Percentiles rank a stretch among this genome's conserved stretches.
phyloP scores from a whole-genome alignment of 805 yeast genomes.

The Yarrowia sp. region DNA sequence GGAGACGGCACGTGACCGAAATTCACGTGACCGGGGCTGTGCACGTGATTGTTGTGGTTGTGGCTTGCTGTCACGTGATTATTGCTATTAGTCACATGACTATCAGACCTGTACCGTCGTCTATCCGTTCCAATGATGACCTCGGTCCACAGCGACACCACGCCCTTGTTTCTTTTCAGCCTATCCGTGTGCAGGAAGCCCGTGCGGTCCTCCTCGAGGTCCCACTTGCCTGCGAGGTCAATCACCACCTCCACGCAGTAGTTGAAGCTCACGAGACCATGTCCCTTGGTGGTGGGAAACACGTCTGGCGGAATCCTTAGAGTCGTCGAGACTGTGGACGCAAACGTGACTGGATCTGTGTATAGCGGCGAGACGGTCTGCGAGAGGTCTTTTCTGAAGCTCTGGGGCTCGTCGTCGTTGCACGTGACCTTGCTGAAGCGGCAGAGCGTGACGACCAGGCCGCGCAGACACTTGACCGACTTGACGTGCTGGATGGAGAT shows the following conservation, averaged over 20 bases:
- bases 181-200: conserved; percentile 59
- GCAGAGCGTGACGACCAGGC: conserved; percentile 74
- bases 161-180: conserved; percentile 70
- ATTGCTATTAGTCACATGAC: background rate
- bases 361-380: conserved; percentile 75
- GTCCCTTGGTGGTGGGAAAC: conserved; percentile 76
- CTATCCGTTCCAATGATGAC: conserved; percentile 78
- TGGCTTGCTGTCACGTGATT: background rate
- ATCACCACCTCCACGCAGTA: conserved; percentile 80
- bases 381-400: conserved; percentile 78
- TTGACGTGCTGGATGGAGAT: conserved; percentile 67
- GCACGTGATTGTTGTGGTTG: background rate
- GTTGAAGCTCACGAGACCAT: conserved; percentile 72
- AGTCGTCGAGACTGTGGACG: conserved; percentile 57
- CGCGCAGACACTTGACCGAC: conserved; percentile 64
- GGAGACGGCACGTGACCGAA: conserved; percentile 10
- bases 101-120: conserved; percentile 32
- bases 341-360: conserved; percentile 64
- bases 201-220: conserved; percentile 33
- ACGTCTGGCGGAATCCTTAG: conserved; percentile 78
- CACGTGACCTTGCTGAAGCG: conserved; percentile 63
- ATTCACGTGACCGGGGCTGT: background rate
- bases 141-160: conserved; percentile 77
- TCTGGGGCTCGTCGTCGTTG: conserved; percentile 41
- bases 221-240: conserved; percentile 66